These are phyloP conservation scores for Globisporangium lucens DNA, from an alignment of 352 stramenopile species.

Conservation along the genomic window DNA sequence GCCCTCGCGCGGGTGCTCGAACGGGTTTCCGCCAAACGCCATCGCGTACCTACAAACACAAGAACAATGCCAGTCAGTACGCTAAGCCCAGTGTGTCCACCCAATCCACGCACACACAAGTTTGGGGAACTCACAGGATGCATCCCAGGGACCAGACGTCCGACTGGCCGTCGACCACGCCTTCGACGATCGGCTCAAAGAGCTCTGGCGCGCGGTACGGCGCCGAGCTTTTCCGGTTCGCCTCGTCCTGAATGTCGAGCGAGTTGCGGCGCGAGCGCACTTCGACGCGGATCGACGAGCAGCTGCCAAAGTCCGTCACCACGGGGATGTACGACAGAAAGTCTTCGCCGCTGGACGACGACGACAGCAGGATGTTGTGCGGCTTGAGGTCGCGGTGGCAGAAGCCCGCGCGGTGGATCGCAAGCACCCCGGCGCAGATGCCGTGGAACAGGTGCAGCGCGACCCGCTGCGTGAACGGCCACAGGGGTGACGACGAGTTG, in stretches of 20 bases:
- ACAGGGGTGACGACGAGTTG: conserved; percentile 72
- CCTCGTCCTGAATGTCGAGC: conserved; percentile 75
- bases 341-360: conserved; percentile 54
- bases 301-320: conserved; percentile 86
- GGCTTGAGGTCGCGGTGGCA: conserved; percentile 86
- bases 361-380: conserved; percentile 80
- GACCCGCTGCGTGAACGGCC: conserved; percentile 82
- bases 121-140: conserved; percentile 48
- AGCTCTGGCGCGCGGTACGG: conserved; percentile 84
- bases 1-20: conserved; percentile 75
- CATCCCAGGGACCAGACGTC: conserved; percentile 86
- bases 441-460: conserved; percentile 81
- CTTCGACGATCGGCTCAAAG: conserved; percentile 69
- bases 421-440: conserved; percentile 74
- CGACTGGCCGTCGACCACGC: conserved; percentile 69
- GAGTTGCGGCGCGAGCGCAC: conserved; percentile 67
- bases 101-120: background rate
- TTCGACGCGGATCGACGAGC: conserved; percentile 62
- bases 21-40: conserved; percentile 79
- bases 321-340: conserved; percentile 76
- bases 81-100: background rate
- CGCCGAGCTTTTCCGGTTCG: conserved; percentile 77
- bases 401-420: conserved; percentile 75
- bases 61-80: background rate
- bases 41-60: conserved; percentile 60